Base-by-base conservation (phyloP, 148 eudicot species). In the Cornus suecica region DNA sequence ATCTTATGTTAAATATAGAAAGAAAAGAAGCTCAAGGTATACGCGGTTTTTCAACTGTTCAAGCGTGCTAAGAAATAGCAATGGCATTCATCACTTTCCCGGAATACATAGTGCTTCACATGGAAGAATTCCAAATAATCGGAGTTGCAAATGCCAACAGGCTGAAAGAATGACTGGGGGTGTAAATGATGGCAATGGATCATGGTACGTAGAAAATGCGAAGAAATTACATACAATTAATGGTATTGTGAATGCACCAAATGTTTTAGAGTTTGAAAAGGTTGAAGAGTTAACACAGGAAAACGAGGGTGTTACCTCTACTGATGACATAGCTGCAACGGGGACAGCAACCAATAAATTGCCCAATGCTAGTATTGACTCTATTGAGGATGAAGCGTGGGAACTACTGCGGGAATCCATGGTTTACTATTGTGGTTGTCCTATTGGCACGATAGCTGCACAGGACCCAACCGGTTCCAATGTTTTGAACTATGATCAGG, bases 371-470 rank as follows among this genome's bases (percentile, higher is more conserved):
- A 74, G 28, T 29, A 13, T 70, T 2, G 74, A 79, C 65, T 75
- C 86, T 45, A 74, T 85, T 64, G 92, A 84, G 80, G 87, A 87
- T 34, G 95, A 91, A 76, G 92, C 92, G 14, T 91, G 92, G 96
- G 80, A 77, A 5, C 70, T 89, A 18, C 76, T 91, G 54, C 79
- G 86, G 70, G 88, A 84, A 77, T 86, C 96, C n/a, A 52, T 91
- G 65, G 90, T 88, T 54, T 42, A 81, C 69, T 91, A 91, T 78
- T 91, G 92, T 73, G 86, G 86, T 27, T 86, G 89, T 74, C 94
- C 92, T 60, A 80, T 88, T 28, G 94, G 94, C 73, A 90, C 94
- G 25, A 85, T 88, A 71, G 94, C 94, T 77, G 95, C 95, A 30
- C 84, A 81, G 51, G 95, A 91, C 69, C 88, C 92, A 6, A 81